Percentiles rank a stretch among this genome's conserved stretches.
Conservation (phyloP, 495 filamentous ascomycete species). For the Penicillium coffeae region DNA sequence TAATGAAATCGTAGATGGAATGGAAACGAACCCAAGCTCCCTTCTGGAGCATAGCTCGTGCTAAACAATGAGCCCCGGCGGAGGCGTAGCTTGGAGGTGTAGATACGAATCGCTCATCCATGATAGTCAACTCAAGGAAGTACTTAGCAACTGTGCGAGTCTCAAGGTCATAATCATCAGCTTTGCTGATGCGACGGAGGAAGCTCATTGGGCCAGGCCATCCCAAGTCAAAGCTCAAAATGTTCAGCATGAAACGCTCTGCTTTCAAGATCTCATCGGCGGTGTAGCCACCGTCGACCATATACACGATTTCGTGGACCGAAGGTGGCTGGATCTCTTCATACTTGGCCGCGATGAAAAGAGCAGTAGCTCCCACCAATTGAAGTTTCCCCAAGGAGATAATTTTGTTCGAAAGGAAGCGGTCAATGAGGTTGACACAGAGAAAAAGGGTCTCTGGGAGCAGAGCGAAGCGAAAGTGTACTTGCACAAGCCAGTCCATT, state of each 20-base stretch:
- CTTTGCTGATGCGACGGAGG: constrained; percentile 92
- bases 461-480: constrained; percentile 84
- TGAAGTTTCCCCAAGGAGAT: constrained; percentile 94
- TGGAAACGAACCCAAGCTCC: constrained; percentile 80
- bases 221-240: constrained; percentile 90
- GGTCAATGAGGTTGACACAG: constrained; percentile 91
- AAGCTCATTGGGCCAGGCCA: constrained; percentile 99
- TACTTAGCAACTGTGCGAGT: constrained; percentile 96
- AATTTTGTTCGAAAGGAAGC: constrained; percentile 90
- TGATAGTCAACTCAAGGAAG: constrained; percentile 92
- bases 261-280: constrained; percentile 94
- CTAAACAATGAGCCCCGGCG: constrained; percentile 89
- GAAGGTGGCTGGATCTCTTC: constrained; percentile 98
- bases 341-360: constrained; percentile 96
- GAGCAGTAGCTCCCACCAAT: constrained; percentile 91
- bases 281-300: constrained; percentile 90
- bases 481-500: constrained; percentile 97
- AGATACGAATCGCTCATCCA: constrained; percentile 96
- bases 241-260: constrained; percentile 94
- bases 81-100: constrained; percentile 85
- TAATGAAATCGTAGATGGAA: constrained; percentile 2
- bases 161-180: constrained; percentile 95
- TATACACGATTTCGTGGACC: constrained; percentile 92
- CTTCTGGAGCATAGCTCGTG: constrained; percentile 83
- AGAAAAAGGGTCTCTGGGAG: constrained; percentile 94